phyloP scores from a whole-genome alignment of 2,329 filamentous ascomycete species.

The Parafenestella ontariensis region DNA sequence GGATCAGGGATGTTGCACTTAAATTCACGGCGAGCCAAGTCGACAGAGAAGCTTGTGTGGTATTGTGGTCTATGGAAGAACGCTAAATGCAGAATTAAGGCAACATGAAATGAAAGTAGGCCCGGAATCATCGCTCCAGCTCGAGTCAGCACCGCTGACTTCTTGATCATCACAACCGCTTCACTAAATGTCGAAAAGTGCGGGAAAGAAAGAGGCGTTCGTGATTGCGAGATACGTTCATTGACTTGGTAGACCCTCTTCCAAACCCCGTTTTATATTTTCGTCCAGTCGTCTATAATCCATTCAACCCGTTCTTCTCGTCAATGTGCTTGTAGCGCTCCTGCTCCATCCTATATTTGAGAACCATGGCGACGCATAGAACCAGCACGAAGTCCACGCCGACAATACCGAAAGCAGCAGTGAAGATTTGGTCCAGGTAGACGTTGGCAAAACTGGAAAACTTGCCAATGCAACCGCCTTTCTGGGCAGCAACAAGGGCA shows the following conservation, averaged over 20 bases:
- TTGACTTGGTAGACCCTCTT: constrained; percentile 13
- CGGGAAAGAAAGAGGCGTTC: constrained; percentile 32
- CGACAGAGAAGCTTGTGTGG: too few relatives aligned
- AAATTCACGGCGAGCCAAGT: too few relatives aligned
- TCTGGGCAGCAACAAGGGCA: constrained; percentile 72
- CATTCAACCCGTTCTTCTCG: constrained; percentile 66
- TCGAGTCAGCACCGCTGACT: constrained; percentile 28
- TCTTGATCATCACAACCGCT: constrained; percentile 24
- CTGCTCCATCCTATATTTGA: constrained; percentile 82
- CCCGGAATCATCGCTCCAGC: constrained; percentile 6
- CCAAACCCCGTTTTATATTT: constrained; percentile 22
- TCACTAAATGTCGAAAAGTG: constrained; percentile 9
- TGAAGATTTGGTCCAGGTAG: constrained; percentile 79
- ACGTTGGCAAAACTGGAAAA: constrained; percentile 73
- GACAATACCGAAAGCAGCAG: constrained; percentile 79
- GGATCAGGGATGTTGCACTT: not conserved
- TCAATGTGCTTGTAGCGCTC: constrained; percentile 82
- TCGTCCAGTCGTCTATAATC: constrained; percentile 25
- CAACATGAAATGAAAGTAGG: constrained; percentile 18
- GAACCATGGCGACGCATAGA: constrained; percentile 74
- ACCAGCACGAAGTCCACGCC: constrained; percentile 72
- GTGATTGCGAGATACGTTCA: constrained; percentile 22
- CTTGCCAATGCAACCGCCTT: constrained; percentile 72
- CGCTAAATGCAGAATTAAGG: constrained; percentile 28
- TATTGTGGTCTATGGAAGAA: constrained; percentile 17